phyloP scores from a whole-genome alignment of 495 filamentous ascomycete genomes.

The Tuber indicum region DNA sequence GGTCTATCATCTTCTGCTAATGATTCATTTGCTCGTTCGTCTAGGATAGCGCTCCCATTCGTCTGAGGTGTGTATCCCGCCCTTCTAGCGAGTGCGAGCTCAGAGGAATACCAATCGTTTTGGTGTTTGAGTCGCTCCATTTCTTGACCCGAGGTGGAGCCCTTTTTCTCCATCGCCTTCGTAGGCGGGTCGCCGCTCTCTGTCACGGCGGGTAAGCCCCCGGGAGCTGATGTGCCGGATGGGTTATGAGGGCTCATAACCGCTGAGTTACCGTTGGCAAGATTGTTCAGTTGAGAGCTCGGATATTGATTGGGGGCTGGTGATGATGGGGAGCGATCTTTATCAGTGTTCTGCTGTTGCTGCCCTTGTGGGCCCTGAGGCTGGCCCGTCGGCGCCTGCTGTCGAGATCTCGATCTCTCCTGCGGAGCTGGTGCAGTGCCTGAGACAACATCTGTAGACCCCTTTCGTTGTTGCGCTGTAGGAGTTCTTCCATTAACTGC shows the following conservation, averaged over 20 bases:
- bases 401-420: conserved; percentile 34
- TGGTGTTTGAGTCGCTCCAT: conserved; percentile 72
- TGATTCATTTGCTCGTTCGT: conserved; percentile 65
- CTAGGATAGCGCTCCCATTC: conserved; percentile 65
- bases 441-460: conserved; percentile 8
- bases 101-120: conserved; percentile 96
- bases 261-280: conserved; percentile 19
- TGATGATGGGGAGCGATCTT: conserved; percentile 20
- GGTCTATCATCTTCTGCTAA: conserved; percentile 87
- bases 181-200: not conserved
- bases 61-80: conserved; percentile 73
- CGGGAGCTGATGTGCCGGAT: conserved; percentile 13
- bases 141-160: conserved; percentile 47
- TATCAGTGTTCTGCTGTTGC: conserved; percentile 17
- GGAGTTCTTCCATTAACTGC: conserved; percentile 28
- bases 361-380: conserved; percentile 11
- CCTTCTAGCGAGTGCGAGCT: conserved; percentile 81
- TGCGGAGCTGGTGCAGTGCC: conserved; percentile 5
- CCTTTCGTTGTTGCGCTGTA: conserved; percentile 24
- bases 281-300: conserved; percentile 7
- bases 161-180: not conserved
- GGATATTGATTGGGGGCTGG: conserved; percentile 12
- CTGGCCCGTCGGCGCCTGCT: conserved; percentile 20
- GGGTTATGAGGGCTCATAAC: conserved; percentile 8
- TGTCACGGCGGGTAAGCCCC: conserved; percentile 5